Conservation (phyloP, 768 basidiomycete genomes). For the Cystofilobasidium bisporidii region DNA sequence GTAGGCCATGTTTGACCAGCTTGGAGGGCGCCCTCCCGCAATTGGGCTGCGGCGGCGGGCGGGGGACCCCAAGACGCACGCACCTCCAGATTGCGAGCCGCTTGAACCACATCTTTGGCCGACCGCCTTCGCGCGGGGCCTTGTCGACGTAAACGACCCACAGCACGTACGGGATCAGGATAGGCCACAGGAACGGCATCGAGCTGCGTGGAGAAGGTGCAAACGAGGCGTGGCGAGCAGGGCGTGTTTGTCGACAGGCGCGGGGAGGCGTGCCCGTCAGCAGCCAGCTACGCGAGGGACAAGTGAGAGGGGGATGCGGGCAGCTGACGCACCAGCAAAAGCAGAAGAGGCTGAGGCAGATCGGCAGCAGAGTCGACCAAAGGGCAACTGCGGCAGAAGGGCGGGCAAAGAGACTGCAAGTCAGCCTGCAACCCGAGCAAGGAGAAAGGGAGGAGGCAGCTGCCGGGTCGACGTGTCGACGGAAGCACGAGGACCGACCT, state of each 20-base stretch:
- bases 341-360: slow-evolving; percentile 20
- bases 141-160: slow-evolving; percentile 71
- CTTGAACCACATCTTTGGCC: slow-evolving; percentile 66
- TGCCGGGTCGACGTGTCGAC: no score
- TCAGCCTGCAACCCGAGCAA: no score
- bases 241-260: no score
- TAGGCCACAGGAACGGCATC: slow-evolving; percentile 77
- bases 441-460: no score
- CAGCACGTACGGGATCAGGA: slow-evolving; percentile 62
- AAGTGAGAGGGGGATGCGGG: no score
- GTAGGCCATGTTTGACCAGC: no score
- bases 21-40: no score
- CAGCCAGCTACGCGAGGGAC: no score
- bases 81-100: slow-evolving; percentile 61
- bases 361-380: slow-evolving; percentile 26
- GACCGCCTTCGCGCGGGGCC: slow-evolving; percentile 61
- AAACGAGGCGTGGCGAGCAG: no score
- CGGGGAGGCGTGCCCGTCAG: no score
- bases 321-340: slow-evolving; percentile 14
- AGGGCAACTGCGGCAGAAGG: slow-evolving; percentile 10
- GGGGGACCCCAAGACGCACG: not conserved
- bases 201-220: slow-evolving; percentile 58
- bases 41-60: not conserved
- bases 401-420: not conserved
- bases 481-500: slow-evolving; percentile 4